Evolutionary conservation across 495 filamentous ascomycete genomes (phyloP), one percentile per base, ranked within the genome.

Genomic region (Aspergillus steynii): DNA sequence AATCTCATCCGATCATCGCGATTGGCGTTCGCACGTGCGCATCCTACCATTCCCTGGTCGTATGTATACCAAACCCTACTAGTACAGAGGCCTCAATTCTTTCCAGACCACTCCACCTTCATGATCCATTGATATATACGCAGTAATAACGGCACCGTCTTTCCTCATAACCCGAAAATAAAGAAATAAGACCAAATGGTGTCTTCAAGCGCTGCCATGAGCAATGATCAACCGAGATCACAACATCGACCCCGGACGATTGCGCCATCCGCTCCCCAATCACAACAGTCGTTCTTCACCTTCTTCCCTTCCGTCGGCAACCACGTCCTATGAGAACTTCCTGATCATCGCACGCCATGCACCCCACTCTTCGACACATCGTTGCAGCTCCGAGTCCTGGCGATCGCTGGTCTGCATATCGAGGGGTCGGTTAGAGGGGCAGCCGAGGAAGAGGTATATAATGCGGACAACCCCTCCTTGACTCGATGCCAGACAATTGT

Each of bases 231-330:
- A 14, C 27, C 28, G 15, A 31, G 5, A 71, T 74, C 70, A 72
- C 71, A 72, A 72, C 70, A 74, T 74, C 62, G 20, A 46, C 56
- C 66, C 65, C 64, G 64, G 55, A 61, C 58, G 61, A 74, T 74
- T 69, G 68, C 71, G 70, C 71, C 71, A 74, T 74, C 59, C 42
- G 34, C 51, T 54, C 29, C 51, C 59, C 51, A 61, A 61, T 53
- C 29, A 55, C 37, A n/a, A 28, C 37, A 9, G 59, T 62, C 61
- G 63, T 60, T 7, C 15, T 42, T 32, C 46, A 34, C 32, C 9
- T 45, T 42, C 37, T 7, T 3, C 12, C 37, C 3, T 12, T 8
- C 9, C 28, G 37, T 50, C 61, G 50, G 52, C 27, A 25, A 10
- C 37, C 1, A 53, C 46, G 20, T 52, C 61, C 64, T 59, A 61